Evolutionary conservation across 2,329 filamentous ascomycete species (phyloP).

Genomic region (Purpureocillium takamizusanense): DNA sequence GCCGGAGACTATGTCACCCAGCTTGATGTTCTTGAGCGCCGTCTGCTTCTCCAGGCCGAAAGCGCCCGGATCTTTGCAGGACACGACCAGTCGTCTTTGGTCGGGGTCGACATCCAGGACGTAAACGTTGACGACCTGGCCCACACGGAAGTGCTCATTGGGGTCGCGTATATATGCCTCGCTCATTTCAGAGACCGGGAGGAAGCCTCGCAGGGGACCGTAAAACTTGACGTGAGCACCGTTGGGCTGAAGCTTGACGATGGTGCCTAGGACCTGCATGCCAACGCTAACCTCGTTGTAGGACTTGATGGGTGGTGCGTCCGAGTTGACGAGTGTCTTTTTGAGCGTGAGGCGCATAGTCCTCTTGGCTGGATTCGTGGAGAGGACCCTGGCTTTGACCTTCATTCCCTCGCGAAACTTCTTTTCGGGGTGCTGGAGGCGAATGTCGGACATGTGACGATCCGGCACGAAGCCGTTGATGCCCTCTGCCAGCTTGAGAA

Average conservation of each 20-base stretch:
- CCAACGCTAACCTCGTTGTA: constrained; percentile 68
- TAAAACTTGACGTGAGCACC: constrained; percentile 94
- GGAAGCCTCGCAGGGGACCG: constrained; percentile 70
- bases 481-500: constrained; percentile 77
- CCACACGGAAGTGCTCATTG: constrained; percentile 76
- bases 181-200: constrained; percentile 95
- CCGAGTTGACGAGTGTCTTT: constrained; percentile 88
- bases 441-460: constrained; percentile 80
- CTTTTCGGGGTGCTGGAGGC: constrained; percentile 86
- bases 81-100: constrained; percentile 67
- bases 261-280: constrained; percentile 74
- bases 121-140: constrained; percentile 86
- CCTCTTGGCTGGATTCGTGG: constrained; percentile 64
- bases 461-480: constrained; percentile 85
- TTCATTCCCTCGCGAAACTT: constrained; percentile 84
- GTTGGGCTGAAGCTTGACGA: constrained; percentile 67
- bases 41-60: constrained; percentile 69
- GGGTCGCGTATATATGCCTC: constrained; percentile 91
- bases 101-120: constrained; percentile 72
- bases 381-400: constrained; percentile 79
- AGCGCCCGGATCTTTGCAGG: constrained; percentile 80
- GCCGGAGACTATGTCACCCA: constrained; percentile 68
- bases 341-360: constrained; percentile 85
- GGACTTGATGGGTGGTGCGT: constrained; percentile 66
- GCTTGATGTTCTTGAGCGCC: constrained; percentile 62